phyloP scores from a whole-genome alignment of 768 basidiomycete genomes.

The Cubamyces lactineus region DNA sequence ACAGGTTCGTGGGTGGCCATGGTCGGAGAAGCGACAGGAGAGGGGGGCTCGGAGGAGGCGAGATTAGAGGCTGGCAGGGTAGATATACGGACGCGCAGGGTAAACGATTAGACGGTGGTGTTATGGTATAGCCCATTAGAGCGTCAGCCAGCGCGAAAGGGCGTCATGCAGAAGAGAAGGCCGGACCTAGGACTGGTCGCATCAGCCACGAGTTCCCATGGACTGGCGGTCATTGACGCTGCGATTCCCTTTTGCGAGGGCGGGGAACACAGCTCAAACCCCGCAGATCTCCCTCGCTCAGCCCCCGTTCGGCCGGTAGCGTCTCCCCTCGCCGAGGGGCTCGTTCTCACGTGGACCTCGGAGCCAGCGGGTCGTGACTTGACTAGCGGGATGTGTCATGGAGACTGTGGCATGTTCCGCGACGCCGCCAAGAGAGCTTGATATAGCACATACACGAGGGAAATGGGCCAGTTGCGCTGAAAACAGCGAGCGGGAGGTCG shows the following conservation, averaged over 20 bases:
- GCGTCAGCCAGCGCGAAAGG: conserved; percentile 7
- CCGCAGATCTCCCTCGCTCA: neutral
- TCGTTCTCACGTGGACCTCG: conserved; percentile 13
- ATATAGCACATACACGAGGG: no score
- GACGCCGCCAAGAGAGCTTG: no score
- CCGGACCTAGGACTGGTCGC: neutral
- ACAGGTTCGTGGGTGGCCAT: conserved; percentile 12
- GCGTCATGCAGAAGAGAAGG: conserved; percentile 20
- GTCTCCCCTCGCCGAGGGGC: conserved; percentile 8
- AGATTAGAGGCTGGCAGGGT: conserved; percentile 2
- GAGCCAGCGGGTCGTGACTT: neutral
- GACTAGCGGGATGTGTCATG: neutral
- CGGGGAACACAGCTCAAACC: neutral
- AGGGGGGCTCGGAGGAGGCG: neutral
- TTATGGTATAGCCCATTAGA: conserved; percentile 11
- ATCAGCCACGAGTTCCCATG: conserved; percentile 17
- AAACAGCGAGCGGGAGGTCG: neutral
- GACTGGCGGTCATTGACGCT: conserved; percentile 8
- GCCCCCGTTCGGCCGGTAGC: conserved; percentile 1
- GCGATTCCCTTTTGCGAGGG: neutral
- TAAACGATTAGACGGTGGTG: conserved; percentile 20
- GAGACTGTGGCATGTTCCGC: neutral
- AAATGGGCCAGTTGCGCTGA: no score
- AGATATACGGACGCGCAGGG: conserved; percentile 12
- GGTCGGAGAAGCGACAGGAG: neutral